Conservation (phyloP, 2,329 filamentous ascomycete genomes). For the Xylariaceae sp. region DNA sequence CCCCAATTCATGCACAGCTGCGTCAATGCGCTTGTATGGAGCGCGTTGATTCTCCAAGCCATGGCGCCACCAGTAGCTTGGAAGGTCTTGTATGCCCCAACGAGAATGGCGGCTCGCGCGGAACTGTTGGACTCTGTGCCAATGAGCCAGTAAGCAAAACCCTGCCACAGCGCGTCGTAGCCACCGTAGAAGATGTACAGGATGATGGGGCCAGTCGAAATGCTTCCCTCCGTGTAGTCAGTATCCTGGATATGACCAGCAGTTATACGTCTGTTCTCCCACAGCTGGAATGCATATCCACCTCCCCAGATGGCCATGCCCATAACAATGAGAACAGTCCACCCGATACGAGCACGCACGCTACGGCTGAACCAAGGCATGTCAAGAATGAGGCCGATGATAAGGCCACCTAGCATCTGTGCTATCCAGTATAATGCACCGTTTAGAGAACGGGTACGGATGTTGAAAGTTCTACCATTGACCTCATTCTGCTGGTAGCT, state of each 20-base stretch:
- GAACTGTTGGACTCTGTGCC: slow-evolving; percentile 24
- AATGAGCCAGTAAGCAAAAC: slow-evolving; percentile 27
- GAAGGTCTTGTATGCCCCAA: slow-evolving; percentile 25
- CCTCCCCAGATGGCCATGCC: slow-evolving; percentile 23
- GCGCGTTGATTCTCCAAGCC: slow-evolving; percentile 27
- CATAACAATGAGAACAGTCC: slow-evolving; percentile 16
- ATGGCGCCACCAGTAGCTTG: slow-evolving; percentile 22
- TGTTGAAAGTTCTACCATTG: slow-evolving; percentile 26
- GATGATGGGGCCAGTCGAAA: slow-evolving; percentile 20
- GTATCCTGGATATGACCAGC: slow-evolving; percentile 18
- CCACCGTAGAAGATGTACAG: slow-evolving; percentile 24
- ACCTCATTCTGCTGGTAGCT: slow-evolving; percentile 28
- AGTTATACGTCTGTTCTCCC: slow-evolving; percentile 24
- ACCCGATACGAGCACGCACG: slow-evolving; percentile 24
- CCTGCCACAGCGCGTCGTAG: slow-evolving; percentile 24
- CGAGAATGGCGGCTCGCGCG: slow-evolving; percentile 21
- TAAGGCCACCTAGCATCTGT: slow-evolving; percentile 24
- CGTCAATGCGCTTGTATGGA: slow-evolving; percentile 18
- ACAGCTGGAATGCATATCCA: slow-evolving; percentile 24
- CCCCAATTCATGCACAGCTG: slow-evolving; percentile 24
- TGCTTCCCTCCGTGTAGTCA: slow-evolving; percentile 15
- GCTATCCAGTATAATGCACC: slow-evolving; percentile 27
- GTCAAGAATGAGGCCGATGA: slow-evolving; percentile 23
- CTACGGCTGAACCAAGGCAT: slow-evolving; percentile 20
- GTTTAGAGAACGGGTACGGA: slow-evolving; percentile 24